Conservation (phyloP, 192 early-diverging fungal genomes). For the Backusella tuberculispora region DNA sequence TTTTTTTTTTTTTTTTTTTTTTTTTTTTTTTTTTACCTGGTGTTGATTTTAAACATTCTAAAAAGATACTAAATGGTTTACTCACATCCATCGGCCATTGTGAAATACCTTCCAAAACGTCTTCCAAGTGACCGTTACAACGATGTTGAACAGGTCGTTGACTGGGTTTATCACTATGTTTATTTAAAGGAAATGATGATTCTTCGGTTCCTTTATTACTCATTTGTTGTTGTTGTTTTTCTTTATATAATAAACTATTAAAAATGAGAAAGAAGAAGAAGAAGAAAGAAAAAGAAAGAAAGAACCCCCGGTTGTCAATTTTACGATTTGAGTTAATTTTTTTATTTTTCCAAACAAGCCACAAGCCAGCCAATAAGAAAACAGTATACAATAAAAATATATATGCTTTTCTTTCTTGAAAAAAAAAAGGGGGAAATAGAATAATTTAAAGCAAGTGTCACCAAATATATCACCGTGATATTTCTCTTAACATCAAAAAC, state of each 20-base stretch:
- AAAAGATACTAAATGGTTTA: constrained; percentile 41
- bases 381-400: neutral
- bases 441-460: neutral
- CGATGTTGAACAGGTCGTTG: constrained; percentile 29
- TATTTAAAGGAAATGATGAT: constrained; percentile 25
- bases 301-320: neutral
- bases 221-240: neutral
- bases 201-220: neutral
- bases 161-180: constrained; percentile 36
- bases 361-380: neutral
- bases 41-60: constrained; percentile 36
- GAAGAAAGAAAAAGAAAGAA: neutral
- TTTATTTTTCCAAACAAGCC: neutral
- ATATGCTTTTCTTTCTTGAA: neutral
- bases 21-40: constrained; percentile 33
- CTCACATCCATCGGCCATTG: constrained; percentile 42
- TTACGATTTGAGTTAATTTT: neutral
- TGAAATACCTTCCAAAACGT: constrained; percentile 39
- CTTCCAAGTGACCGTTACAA: constrained; percentile 43
- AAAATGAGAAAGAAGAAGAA: neutral
- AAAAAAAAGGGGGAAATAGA: neutral
- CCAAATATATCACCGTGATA: too few species aligned
- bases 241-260: neutral
- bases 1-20: neutral
- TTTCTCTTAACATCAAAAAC: too few species aligned